Conservation (phyloP, 345 rosid genomes). For the Euphorbia peplus region DNA sequence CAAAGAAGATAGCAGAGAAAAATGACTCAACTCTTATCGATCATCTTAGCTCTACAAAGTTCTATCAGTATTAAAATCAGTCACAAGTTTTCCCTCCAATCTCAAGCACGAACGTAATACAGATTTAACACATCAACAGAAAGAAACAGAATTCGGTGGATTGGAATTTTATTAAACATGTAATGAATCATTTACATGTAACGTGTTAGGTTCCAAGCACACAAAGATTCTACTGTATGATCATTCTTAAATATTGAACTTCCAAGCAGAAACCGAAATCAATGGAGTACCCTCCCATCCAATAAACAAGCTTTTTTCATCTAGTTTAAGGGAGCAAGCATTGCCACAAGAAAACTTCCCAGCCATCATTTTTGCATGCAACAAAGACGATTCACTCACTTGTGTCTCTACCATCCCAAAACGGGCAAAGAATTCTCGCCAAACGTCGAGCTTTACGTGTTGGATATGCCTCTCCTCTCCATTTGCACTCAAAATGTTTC, state of each 20-base stretch:
- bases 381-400: constrained; percentile 36
- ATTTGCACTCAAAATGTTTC: constrained; percentile 35
- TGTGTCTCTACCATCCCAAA: constrained; percentile 42
- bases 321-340: constrained; percentile 32
- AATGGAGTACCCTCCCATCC: constrained; percentile 56
- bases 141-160: too few species aligned
- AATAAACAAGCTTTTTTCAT: constrained; percentile 35
- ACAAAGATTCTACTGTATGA: neutral
- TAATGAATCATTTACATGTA: too few species aligned
- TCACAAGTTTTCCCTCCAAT: too few species aligned
- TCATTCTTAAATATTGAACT: neutral
- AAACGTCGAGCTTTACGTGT: constrained; percentile 42
- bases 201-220: too few species aligned
- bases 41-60: too few species aligned
- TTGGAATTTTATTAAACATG: too few species aligned
- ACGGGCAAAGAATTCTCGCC: constrained; percentile 42
- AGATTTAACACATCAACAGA: too few species aligned
- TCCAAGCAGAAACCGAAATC: constrained; percentile 38
- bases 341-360: constrained; percentile 28
- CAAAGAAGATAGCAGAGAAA: too few species aligned
- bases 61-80: too few species aligned
- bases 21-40: too few species aligned
- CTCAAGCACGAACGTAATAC: too few species aligned
- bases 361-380: constrained; percentile 36
- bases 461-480: constrained; percentile 39